Evolutionary conservation across 129 eudicot genomes (phyloP).

Genomic region (Artemisia argyi): DNA sequence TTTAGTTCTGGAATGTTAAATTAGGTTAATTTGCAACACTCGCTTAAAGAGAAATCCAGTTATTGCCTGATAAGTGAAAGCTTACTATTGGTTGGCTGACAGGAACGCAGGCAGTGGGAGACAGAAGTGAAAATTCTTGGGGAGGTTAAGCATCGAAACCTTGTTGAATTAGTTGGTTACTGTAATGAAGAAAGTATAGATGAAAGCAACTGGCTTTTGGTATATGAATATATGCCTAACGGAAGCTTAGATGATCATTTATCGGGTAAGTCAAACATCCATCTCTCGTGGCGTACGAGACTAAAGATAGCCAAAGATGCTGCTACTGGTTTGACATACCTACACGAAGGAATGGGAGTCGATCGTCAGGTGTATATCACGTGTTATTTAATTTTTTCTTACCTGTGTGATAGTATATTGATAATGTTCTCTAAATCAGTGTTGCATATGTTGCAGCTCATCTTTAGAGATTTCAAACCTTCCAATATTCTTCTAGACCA

Average conservation of each 20-base stretch:
- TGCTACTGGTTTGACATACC: constrained; percentile 73
- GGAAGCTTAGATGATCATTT: constrained; percentile 81
- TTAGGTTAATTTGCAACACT: too few relatives aligned
- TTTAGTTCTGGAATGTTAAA: too few relatives aligned
- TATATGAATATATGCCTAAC: constrained; percentile 84
- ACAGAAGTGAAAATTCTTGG: constrained; percentile 90
- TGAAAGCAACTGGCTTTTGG: constrained; percentile 71
- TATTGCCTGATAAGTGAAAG: too few relatives aligned
- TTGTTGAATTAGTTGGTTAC: constrained; percentile 74
- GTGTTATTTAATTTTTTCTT: constrained; percentile 21
- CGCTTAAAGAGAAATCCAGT: too few relatives aligned
- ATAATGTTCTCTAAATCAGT: not conserved
- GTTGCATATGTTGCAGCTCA: constrained; percentile 48
- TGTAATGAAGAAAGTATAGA: constrained; percentile 83
- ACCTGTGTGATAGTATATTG: not conserved
- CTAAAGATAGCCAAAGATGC: constrained; percentile 78
- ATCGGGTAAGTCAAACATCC: constrained; percentile 35
- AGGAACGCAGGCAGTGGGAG: constrained; percentile 89
- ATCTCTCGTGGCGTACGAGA: constrained; percentile 74
- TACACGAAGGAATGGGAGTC: constrained; percentile 65
- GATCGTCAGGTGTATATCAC: not conserved
- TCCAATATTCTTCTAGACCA: constrained; percentile 84
- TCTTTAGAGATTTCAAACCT: constrained; percentile 89
- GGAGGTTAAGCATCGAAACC: constrained; percentile 69
- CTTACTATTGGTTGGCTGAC: constrained; percentile 15